Evolutionary conservation across 1,139 yeast species (phyloP).

Genomic region (Lizanozyma gosingica): DNA sequence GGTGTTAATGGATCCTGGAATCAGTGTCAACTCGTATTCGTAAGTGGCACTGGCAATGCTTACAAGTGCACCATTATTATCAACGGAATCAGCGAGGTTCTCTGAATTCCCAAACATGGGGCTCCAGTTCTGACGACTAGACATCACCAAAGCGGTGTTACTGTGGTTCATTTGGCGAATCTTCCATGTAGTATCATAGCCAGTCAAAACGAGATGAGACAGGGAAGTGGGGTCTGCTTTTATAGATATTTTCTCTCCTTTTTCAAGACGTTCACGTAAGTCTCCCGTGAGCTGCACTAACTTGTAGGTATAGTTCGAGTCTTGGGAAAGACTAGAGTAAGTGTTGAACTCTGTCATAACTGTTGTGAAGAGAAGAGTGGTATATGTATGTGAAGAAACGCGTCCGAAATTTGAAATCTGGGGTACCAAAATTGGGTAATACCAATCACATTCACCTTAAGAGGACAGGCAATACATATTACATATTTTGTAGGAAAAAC

Average conservation of each 20-base stretch:
- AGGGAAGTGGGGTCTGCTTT: neutral
- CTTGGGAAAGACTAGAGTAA: neutral
- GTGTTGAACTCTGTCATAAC: neutral
- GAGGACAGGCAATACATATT: too few species aligned
- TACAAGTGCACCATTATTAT: neutral
- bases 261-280: neutral
- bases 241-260: neutral
- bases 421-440: too few species aligned
- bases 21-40: conserved; percentile 8
- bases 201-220: neutral
- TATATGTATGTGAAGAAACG: neutral
- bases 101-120: neutral
- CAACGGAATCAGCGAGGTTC: neutral
- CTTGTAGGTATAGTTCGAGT: neutral
- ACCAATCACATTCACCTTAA: too few species aligned
- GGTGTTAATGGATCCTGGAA: conserved; percentile 7
- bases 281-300: neutral
- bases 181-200: conserved; percentile 6
- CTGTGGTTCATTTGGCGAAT: conserved; percentile 12
- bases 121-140: neutral
- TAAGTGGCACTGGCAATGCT: conserved; percentile 6
- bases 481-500: too few species aligned
- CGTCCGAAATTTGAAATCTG: too few species aligned
- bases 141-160: conserved; percentile 8
- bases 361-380: too few species aligned